Conservation (phyloP, 805 yeast genomes). For the Tetrapisispora iriomotensis region DNA sequence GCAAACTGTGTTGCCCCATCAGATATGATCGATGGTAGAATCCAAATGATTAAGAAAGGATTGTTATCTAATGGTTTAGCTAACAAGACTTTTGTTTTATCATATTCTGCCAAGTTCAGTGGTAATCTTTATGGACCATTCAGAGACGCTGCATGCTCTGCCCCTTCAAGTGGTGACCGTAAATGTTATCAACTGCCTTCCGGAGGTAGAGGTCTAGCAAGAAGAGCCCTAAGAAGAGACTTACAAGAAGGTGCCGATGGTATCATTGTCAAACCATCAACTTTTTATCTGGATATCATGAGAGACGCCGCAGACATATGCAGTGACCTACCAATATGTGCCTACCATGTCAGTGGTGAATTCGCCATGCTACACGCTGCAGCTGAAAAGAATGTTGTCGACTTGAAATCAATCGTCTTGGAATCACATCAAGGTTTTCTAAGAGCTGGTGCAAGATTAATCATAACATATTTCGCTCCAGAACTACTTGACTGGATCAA, state of each 20-base stretch:
- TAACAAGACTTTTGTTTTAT: slow-evolving; percentile 80
- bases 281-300: slow-evolving; percentile 87
- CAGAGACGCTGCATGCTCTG: slow-evolving; percentile 92
- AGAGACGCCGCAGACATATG: slow-evolving; percentile 80
- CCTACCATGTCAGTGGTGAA: slow-evolving; percentile 96
- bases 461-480: slow-evolving; percentile 90
- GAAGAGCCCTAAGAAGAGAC: slow-evolving; percentile 82
- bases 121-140: slow-evolving; percentile 94
- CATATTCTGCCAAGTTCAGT: slow-evolving; percentile 88
- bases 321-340: slow-evolving; percentile 78
- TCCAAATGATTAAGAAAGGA: slow-evolving; percentile 77
- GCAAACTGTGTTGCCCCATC: slow-evolving; percentile 94
- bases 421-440: slow-evolving; percentile 87
- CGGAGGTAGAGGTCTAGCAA: slow-evolving; percentile 87
- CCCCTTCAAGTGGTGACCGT: slow-evolving; percentile 86
- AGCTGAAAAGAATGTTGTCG: slow-evolving; percentile 88
- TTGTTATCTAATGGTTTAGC: slow-evolving; percentile 73
- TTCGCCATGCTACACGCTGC: slow-evolving; percentile 98
- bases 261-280: slow-evolving; percentile 89
- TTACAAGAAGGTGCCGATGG: slow-evolving; percentile 92
- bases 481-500: slow-evolving; percentile 80
- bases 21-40: slow-evolving; percentile 96
- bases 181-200: slow-evolving; percentile 88
- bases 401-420: slow-evolving; percentile 64
- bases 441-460: slow-evolving; percentile 90